These are phyloP conservation scores for Yarrowia alimentaria DNA, from an alignment of 805 yeast genomes.

Conservation along the genomic window DNA sequence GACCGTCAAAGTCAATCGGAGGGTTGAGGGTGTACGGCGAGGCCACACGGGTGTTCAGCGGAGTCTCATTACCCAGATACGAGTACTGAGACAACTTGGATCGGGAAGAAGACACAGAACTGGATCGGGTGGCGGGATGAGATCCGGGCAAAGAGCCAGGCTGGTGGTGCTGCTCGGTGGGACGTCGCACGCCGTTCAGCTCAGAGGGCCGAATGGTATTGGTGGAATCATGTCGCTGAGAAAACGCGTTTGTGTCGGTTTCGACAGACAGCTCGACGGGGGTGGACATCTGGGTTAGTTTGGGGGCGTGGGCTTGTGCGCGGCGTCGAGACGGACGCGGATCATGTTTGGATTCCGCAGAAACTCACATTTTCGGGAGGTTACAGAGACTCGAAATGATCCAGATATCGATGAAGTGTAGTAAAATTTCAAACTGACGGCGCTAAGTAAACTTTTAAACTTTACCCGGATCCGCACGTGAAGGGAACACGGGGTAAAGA, in stretches of 20 bases:
- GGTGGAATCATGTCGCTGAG: slow-evolving; percentile 19
- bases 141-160: too few species aligned
- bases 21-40: slow-evolving; percentile 81
- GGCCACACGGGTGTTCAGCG: slow-evolving; percentile 46
- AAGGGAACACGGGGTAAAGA: too few species aligned
- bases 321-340: too few species aligned
- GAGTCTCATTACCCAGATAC: slow-evolving; percentile 1
- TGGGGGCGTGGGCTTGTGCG: too few species aligned
- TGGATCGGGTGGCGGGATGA: slow-evolving; percentile 5
- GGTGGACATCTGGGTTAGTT: slow-evolving; percentile 15
- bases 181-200: slow-evolving; percentile 7
- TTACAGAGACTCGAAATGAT: too few species aligned
- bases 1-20: slow-evolving; percentile 84
- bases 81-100: slow-evolving; percentile 17
- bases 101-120: slow-evolving; percentile 15
- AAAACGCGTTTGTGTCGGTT: slow-evolving; percentile 18
- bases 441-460: too few species aligned
- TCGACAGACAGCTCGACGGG: too few species aligned
- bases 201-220: slow-evolving; percentile 18
- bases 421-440: too few species aligned
- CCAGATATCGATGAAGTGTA: too few species aligned
- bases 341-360: too few species aligned
- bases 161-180: slow-evolving; percentile 1
- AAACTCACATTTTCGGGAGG: too few species aligned
- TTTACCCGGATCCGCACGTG: too few species aligned